Percentiles rank a stretch among this genome's conserved stretches.
phyloP scores from a whole-genome alignment of 1,284 basidiomycete species.

The Cystobasidium slooffiae region DNA sequence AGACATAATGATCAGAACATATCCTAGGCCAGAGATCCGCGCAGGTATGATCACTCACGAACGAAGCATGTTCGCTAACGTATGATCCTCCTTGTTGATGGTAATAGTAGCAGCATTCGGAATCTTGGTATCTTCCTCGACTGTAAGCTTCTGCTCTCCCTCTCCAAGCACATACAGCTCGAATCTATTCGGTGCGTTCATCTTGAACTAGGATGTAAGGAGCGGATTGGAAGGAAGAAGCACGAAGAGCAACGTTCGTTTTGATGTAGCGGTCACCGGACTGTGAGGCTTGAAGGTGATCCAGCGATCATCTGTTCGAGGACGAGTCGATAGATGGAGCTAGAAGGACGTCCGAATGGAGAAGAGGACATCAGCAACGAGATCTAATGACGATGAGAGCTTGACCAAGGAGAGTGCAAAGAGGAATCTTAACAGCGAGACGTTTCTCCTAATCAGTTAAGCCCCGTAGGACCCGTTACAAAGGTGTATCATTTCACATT shows the following conservation, averaged over 20 bases:
- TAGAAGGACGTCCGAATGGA: not conserved
- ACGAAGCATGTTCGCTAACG: conserved; percentile 92
- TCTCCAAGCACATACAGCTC: conserved; percentile 90
- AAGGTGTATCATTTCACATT: conserved; percentile 17
- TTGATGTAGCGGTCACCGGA: not conserved
- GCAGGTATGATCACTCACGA: conserved; percentile 66
- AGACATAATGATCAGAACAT: conserved; percentile 14
- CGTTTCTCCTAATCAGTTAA: conserved; percentile 2
- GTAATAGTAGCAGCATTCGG: conserved; percentile 94
- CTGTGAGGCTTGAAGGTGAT: conserved; percentile 2
- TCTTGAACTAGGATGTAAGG: conserved; percentile 54
- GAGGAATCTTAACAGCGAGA: not conserved
- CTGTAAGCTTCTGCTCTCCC: conserved; percentile 88
- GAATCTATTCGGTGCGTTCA: conserved; percentile 92
- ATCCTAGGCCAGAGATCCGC: not conserved
- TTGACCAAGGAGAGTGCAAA: not conserved
- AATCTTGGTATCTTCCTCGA: conserved; percentile 94
- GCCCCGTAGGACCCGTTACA: not conserved
- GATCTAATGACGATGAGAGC: not conserved
- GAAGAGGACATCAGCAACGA: not conserved
- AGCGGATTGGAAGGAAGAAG: not conserved
- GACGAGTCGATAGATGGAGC: not conserved
- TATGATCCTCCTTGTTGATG: conserved; percentile 96
- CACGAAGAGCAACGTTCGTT: not conserved
- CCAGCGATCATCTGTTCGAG: conserved; percentile 29